Conservation (phyloP, 2,329 filamentous ascomycete species). For the Fusarium udum region DNA sequence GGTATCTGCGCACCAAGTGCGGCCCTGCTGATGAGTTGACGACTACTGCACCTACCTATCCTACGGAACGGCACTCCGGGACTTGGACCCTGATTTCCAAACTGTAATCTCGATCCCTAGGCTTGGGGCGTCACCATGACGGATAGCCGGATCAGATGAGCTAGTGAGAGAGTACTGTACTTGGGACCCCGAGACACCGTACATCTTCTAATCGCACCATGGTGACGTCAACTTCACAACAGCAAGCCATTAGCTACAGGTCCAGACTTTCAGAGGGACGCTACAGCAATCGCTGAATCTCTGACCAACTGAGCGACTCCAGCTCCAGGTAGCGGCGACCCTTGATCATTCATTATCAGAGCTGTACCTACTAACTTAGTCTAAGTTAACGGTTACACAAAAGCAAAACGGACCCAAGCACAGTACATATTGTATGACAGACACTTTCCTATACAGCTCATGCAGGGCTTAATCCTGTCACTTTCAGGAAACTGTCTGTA, state of each 20-base stretch:
- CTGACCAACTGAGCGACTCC: background rate
- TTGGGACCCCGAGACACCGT: slow-evolving; percentile 34
- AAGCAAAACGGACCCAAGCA: background rate
- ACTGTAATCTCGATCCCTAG: slow-evolving; percentile 46
- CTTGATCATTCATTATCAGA: background rate
- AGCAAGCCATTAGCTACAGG: slow-evolving; percentile 22
- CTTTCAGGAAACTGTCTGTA: slow-evolving; percentile 7
- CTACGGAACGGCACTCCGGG: slow-evolving; percentile 31
- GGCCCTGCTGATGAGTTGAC: slow-evolving; percentile 7
- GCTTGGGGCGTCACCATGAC: slow-evolving; percentile 40
- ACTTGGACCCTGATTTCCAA: slow-evolving; percentile 46
- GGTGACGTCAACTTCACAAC: slow-evolving; percentile 41
- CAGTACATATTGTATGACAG: slow-evolving; percentile 6
- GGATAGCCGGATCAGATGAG: slow-evolving; percentile 29
- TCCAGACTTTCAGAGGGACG: slow-evolving; percentile 13
- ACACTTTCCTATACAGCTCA: slow-evolving; percentile 20
- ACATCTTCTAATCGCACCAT: slow-evolving; percentile 36
- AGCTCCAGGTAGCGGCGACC: slow-evolving; percentile 12
- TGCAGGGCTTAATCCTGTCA: slow-evolving; percentile 32
- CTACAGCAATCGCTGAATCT: slow-evolving; percentile 3
- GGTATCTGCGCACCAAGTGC: background rate
- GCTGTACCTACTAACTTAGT: background rate
- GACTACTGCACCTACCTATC: slow-evolving; percentile 24
- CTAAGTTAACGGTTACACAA: slow-evolving; percentile 3
- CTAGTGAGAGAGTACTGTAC: slow-evolving; percentile 23